Base-by-base conservation (phyloP, 176 grass and related monocot genomes). In the Eragrostis nindensis region DNA sequence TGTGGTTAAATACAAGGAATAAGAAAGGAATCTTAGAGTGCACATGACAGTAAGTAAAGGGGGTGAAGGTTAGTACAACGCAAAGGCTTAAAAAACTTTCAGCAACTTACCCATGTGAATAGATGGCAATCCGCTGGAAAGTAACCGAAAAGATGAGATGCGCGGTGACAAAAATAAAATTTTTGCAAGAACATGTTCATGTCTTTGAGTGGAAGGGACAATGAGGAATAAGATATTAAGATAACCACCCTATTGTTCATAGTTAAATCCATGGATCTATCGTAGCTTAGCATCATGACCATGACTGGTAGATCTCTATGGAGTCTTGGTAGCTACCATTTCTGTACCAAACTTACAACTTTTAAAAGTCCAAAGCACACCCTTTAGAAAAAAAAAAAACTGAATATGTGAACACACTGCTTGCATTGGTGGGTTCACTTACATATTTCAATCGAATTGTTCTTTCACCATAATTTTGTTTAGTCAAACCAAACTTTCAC, bases 151-250 rank as follows among this genome's bases (percentile, higher is more conserved):
- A 89, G 78, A 86, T 72, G 9, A 71, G 91, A 88, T 85, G 65
- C 12, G 57, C 69, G 74, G 47, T 74, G 80, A 82, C 74, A 68
- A 61, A 89, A 87, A n/a, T 70, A 55, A 70, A 38, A 10, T 30
- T 78, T 60, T 66, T 25, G 65, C 74, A 43, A 72, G 91, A 91
- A 86, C 84, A 94, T 90, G 82, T 86, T 84, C 91, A 90, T 94
- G 87, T 82, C 89, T 94, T 92, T 92, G 89, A 94, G 94, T 97
- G 91, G 82, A 94, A 97, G 94, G 84, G 81, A 86, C 84, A 77
- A 62, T 49, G 75, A 85, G 82, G 89, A 93, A 90, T 80, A 88
- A 76, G 57, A 88, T 88, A 77, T 70, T 71, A 81, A 59, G 77
- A 76, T 81, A 81, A 66, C 49, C n/a, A 3, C 10, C 48, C 40